Base-by-base conservation (phyloP, 2,329 filamentous ascomycete genomes). In the Colletotrichum eremochloae region DNA sequence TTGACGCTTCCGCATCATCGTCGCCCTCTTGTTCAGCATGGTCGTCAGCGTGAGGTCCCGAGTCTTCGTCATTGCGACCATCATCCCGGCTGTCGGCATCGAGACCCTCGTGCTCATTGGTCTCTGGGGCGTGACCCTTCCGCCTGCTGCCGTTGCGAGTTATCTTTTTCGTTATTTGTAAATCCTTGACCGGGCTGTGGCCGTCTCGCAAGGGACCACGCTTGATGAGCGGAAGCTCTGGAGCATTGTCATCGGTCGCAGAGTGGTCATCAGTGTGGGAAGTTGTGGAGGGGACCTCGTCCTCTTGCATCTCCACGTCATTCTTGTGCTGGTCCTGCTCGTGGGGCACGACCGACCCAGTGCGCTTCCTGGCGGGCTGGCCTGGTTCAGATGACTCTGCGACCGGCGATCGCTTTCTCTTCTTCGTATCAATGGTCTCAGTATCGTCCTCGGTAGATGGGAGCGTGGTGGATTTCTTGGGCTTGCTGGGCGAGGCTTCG, bases 1-100 rank as follows among this genome's bases (percentile, higher is more conserved):
- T 90, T 63, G 88, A 85, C 29, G 85, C 86, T 75, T 92, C 90
- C 3, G 85, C 84, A 74, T 91, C 90, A 73, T 90, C 89, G 74
- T 90, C 88, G 67, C 85, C 83, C 76, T 91, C 89, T 75, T 84
- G 83, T 68, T 90, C 88, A 58, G 79, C 83, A 50, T 83, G 83
- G 31, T 88, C 87, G 48, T 90, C 88, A 38, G 87, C 91, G 58
- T 86, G 88, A 38, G 84, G 85, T 29, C 86, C 82, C 31, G 80
- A 78, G 62, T 87, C 84, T 55, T 84, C 85, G 31, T 83, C 81
- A 44, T 73, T 76, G 3, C 82, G 81, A 33, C 76, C 75, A n/a
- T 76, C 74, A 36, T 80, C 80, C n/a, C 80, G 79, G 67, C 68
- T 58, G 31, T 73, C 72, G 15, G 66, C 71, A 29, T 76, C 63